Evolutionary conservation across 176 grass and related monocot species (phyloP).

Genomic region (Carex littledalei): DNA sequence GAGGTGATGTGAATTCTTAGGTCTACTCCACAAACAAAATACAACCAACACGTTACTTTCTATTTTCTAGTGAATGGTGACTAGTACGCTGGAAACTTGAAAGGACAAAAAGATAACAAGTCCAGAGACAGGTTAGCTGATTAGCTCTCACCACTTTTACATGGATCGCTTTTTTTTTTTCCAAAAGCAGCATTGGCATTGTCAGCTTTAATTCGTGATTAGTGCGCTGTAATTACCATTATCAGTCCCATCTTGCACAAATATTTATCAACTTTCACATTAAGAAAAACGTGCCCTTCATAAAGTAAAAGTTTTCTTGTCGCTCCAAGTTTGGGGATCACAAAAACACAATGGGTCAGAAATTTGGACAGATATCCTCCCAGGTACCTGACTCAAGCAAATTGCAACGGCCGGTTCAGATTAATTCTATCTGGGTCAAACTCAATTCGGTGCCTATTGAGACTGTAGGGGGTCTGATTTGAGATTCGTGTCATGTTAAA

Average conservation of each 20-base stretch:
- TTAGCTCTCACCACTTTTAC: not conserved
- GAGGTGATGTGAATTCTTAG: no score
- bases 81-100: not conserved
- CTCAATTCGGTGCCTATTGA: no score
- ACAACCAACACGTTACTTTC: no score
- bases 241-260: not conserved
- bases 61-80: no score
- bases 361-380: not conserved
- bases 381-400: no score
- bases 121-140: not conserved
- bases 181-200: not conserved
- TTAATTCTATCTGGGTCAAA: no score
- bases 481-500: no score
- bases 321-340: not conserved
- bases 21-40: no score
- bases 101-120: not conserved
- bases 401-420: no score
- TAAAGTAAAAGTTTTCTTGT: not conserved
- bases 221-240: not conserved
- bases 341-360: no score
- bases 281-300: slow-evolving; percentile 3
- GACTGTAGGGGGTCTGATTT: no score
- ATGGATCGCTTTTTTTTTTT: not conserved
- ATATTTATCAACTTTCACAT: not conserved
- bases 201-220: slow-evolving; percentile 9